Evolutionary conservation across 2,329 filamentous ascomycete species (phyloP).

Genomic region (Trichophyton equinum): DNA sequence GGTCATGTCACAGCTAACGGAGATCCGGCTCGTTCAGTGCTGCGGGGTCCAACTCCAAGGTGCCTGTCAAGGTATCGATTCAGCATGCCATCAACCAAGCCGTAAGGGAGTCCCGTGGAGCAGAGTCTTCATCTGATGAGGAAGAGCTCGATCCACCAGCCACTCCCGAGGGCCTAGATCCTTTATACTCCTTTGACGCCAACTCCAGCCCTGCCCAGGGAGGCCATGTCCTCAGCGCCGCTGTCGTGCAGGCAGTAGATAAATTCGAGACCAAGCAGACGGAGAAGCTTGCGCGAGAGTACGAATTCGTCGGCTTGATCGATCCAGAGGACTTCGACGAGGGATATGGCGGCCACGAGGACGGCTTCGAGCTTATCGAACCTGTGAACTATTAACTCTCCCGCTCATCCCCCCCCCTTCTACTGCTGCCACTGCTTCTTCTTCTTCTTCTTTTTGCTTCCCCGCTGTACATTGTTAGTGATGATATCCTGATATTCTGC

Average conservation of each 20-base stretch:
- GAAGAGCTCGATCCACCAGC: background rate
- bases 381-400: slow-evolving; percentile 18
- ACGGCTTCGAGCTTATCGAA: slow-evolving; percentile 34
- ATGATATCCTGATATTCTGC: background rate
- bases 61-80: background rate
- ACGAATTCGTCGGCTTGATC: slow-evolving; percentile 39
- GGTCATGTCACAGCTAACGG: background rate
- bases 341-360: slow-evolving; percentile 21
- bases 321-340: slow-evolving; percentile 29
- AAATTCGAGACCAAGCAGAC: slow-evolving; percentile 49
- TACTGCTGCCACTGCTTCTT: background rate
- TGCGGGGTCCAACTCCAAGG: background rate
- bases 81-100: background rate
- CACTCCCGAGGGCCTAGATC: slow-evolving; percentile 29
- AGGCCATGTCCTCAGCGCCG: slow-evolving; percentile 45
- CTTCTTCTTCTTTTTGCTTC: background rate
- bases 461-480: background rate
- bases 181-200: slow-evolving; percentile 44
- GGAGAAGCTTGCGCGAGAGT: slow-evolving; percentile 50
- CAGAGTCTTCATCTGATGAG: background rate
- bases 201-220: slow-evolving; percentile 39
- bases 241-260: slow-evolving; percentile 46
- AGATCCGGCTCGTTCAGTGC: background rate
- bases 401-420: background rate
- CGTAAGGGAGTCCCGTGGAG: background rate